Percentiles rank a stretch among this genome's conserved stretches.
Evolutionary conservation across 768 basidiomycete genomes (phyloP).

Genomic region (Termitomyces eurrhizus): DNA sequence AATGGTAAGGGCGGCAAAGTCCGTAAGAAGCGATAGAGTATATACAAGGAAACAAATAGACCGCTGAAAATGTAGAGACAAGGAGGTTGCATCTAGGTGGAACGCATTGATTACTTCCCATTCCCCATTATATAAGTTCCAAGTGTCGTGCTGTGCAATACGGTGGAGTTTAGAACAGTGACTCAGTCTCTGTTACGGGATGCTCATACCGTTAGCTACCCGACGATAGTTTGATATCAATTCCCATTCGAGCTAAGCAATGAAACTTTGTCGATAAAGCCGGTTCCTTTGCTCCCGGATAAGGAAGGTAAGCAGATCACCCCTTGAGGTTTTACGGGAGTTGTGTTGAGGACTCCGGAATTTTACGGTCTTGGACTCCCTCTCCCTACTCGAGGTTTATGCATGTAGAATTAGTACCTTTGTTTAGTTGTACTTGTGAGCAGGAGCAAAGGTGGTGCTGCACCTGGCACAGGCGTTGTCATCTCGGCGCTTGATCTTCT

Average conservation of each 20-base stretch:
- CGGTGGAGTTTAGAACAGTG: neutral
- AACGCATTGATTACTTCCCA: neutral
- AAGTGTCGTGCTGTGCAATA: conserved; percentile 3
- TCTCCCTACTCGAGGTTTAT: neutral
- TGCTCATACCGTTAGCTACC: neutral
- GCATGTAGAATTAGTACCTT: neutral
- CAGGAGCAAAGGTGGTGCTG: too few relatives aligned
- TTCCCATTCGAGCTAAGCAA: neutral
- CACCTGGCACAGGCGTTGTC: neutral
- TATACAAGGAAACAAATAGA: conserved; percentile 3
- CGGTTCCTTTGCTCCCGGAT: conserved; percentile 3
- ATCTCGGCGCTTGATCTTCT: neutral
- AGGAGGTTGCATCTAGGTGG: conserved; percentile 6
- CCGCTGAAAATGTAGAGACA: conserved; percentile 2
- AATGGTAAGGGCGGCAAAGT: conserved; percentile 13
- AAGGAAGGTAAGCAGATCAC: neutral
- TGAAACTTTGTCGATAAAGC: neutral
- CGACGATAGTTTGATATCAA: neutral
- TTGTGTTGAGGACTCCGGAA: neutral
- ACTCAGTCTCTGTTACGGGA: conserved; percentile 7
- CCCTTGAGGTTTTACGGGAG: neutral
- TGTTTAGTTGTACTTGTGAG: neutral
- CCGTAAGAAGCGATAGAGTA: neutral
- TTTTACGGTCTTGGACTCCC: neutral
- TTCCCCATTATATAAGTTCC: conserved; percentile 3